Base-by-base conservation (phyloP, 176 grass and related monocot species). In the Ensete ventricosum region DNA sequence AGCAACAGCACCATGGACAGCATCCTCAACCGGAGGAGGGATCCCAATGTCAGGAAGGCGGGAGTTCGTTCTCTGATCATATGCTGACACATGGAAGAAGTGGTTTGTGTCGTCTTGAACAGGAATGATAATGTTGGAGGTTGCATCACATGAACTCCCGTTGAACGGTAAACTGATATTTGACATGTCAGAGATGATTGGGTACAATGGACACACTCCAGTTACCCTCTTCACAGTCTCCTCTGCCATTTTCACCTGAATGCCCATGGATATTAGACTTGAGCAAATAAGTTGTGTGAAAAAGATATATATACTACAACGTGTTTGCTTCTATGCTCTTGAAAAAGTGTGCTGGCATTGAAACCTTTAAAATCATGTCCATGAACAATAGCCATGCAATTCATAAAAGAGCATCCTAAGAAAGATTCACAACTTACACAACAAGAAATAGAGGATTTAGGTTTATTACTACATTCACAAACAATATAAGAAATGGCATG, bases 161-260 rank as follows among this genome's bases (percentile, higher is more conserved):
- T 73, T 69, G 19, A 86, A 81, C 14, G 83, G 83, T 7, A 67
- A 78, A 59, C 55, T 87, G 59, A 81, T 81, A 24, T 14, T 2
- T 52, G 86, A 82, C 48, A 64, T 83, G 72, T 83, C 82, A 59
- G 82, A 75, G 54, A 76, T 69, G 29, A 74, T 69, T 17, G 77
- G 68, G 69, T 83, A 84, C 16, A 82, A 4, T 9, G 79, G 50
- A 54, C 62, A 72, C 67, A 59, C 54, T 49, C 91, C 84, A 17
- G 86, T 89, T 81, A 89, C 55, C 75, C 88, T 85, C 67, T 87
- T 87, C 9, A 89, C 86, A 50, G 77, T 85, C 78, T 85, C 88
- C 60, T 91, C 84, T 7, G 84, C 89, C 82, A 90, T 87, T 71
- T 90, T 92, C 67, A 90, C 89, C 93, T 96, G 89, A 79, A 85